Percentiles rank a stretch among this genome's conserved stretches.
These are phyloP conservation scores for Geotrichum macrosporum DNA, from an alignment of 1,139 yeast species.

Conservation along the genomic window DNA sequence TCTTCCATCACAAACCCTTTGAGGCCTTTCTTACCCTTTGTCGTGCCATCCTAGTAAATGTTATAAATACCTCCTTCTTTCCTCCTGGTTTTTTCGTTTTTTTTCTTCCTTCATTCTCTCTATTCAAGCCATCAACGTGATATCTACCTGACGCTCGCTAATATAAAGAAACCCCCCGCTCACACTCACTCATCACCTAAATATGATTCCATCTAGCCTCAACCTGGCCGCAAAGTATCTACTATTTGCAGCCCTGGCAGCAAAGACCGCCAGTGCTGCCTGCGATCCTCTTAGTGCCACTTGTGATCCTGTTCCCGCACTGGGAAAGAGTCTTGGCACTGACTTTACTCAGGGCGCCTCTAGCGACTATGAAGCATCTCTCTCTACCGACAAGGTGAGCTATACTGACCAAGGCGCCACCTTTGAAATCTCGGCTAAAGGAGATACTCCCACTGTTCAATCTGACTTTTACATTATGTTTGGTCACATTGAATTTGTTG, in stretches of 20 bases:
- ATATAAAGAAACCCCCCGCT: not conserved
- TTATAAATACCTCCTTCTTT: too few species aligned
- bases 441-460: conserved; percentile 69
- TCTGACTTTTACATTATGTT: conserved; percentile 82
- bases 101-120: too few species aligned
- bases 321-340: conserved; percentile 21
- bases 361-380: conserved; percentile 17
- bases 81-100: too few species aligned
- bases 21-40: too few species aligned
- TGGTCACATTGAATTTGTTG: conserved; percentile 70
- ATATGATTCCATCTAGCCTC: not conserved
- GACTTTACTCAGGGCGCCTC: conserved; percentile 27
- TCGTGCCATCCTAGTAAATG: too few species aligned
- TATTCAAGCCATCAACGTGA: too few species aligned
- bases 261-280: conserved; percentile 14
- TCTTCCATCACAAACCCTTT: too few species aligned
- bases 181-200: not conserved
- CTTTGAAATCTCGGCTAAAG: conserved; percentile 55
- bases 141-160: not conserved
- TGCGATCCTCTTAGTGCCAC: conserved; percentile 26
- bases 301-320: conserved; percentile 23
- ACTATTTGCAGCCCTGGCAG: conserved; percentile 1
- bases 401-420: conserved; percentile 49
- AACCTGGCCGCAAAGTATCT: conserved; percentile 3
- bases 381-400: conserved; percentile 29